Percentiles rank a stretch among this genome's conserved stretches.
Evolutionary conservation across 1,284 basidiomycete species (phyloP).

Genomic region (Cutaneotrichosporon spelunceum): DNA sequence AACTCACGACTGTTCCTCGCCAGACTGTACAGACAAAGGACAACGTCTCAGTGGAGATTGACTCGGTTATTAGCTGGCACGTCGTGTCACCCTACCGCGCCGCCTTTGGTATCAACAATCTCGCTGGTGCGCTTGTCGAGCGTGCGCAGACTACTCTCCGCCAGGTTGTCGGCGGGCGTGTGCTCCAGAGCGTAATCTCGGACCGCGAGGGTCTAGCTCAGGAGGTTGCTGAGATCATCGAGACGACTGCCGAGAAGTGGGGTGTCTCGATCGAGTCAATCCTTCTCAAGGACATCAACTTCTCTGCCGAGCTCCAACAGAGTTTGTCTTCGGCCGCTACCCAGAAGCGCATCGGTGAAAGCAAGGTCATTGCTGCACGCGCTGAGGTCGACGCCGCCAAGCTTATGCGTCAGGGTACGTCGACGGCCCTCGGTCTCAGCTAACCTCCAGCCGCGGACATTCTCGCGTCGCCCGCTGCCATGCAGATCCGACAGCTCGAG

Average conservation of each 20-base stretch:
- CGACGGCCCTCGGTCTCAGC: background rate
- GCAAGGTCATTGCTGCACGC: slow-evolving; percentile 87
- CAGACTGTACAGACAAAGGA: slow-evolving; percentile 70
- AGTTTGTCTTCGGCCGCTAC: slow-evolving; percentile 89
- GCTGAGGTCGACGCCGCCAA: slow-evolving; percentile 93
- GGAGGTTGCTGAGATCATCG: slow-evolving; percentile 84
- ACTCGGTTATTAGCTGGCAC: slow-evolving; percentile 84
- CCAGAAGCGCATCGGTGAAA: slow-evolving; percentile 85
- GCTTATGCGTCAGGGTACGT: slow-evolving; percentile 69
- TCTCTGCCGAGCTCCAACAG: slow-evolving; percentile 85
- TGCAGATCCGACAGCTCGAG: slow-evolving; percentile 95
- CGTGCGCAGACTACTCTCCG: slow-evolving; percentile 93
- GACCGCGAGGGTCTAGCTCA: slow-evolving; percentile 95
- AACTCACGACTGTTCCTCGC: slow-evolving; percentile 78
- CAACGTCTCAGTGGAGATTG: slow-evolving; percentile 59
- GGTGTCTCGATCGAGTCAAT: slow-evolving; percentile 93
- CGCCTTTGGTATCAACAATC: slow-evolving; percentile 85
- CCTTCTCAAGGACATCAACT: slow-evolving; percentile 71
- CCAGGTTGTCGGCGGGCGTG: slow-evolving; percentile 87
- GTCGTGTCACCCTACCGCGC: slow-evolving; percentile 73
- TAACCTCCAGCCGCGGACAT: slow-evolving; percentile 55
- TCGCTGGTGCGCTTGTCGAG: slow-evolving; percentile 81
- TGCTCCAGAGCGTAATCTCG: slow-evolving; percentile 56
- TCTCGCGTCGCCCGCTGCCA: slow-evolving; percentile 84
- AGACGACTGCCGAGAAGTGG: slow-evolving; percentile 69